Base-by-base conservation (phyloP, 345 rosid species). In the Cardiospermum halicacabum region DNA sequence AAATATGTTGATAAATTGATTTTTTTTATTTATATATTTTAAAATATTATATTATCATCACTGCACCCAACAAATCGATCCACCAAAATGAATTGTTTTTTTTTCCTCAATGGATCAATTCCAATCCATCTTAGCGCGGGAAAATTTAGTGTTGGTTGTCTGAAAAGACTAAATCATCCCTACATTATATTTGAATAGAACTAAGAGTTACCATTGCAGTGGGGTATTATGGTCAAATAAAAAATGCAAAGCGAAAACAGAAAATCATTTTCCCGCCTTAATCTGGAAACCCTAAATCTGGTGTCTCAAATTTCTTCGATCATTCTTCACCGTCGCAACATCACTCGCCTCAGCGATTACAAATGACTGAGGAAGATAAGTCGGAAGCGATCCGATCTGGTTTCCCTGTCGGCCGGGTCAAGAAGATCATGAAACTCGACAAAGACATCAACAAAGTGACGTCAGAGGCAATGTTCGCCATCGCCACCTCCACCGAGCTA, bases 371-470 rank as follows among this genome's bases (percentile, higher is more conserved):
- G 56, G 89, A 85, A 61, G 89, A 78, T 61, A 45, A 40, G 47
- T 11, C 65, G 13, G 75, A 49, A 11, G 24, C 72, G 21, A 72
- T 11, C 58, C 75, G 75, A 58, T 81, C 85, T 4, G 82, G 82
- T 51, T 81, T 93, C 37, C 93, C 97, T 6, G 39, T 69, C 6
- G 82, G 82, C n/a, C 82, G 90, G 58, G 77, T 94, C 15, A 94
- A 89, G 82, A 89, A 70, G 69, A 89, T 94, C 45, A 78, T 90
- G 88, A 93, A 90, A 72, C 80, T 89, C 56, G 97, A 94, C 81
- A 83, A 75, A 45, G 96, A 94, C 66, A 84, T 91, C 75, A 85
- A 84, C 84, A 94, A 89, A 69, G 73, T 86, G n/a, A 90, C 78
- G 49, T 75, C 98, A 15, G 99, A 91, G 43, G 97, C 97, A 9